Conservation (phyloP, 768 basidiomycete species). For the Boletellus emodensis region DNA sequence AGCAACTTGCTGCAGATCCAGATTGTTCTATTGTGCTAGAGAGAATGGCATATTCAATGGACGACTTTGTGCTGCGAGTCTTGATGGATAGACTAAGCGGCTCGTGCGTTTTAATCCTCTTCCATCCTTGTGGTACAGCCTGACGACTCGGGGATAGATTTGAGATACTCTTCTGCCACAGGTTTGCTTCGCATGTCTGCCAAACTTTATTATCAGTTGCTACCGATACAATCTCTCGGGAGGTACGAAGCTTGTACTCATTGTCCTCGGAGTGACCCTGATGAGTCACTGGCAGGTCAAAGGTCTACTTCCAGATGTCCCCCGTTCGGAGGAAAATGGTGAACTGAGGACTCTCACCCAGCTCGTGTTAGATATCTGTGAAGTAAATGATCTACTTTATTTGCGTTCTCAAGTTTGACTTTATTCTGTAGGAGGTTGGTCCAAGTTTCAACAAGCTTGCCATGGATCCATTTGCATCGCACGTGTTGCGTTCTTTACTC, state of each 20-base stretch:
- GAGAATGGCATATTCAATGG: conserved; percentile 88
- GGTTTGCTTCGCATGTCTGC: conserved; percentile 94
- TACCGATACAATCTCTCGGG: conserved; percentile 59
- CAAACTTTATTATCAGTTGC: conserved; percentile 81
- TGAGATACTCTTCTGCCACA: conserved; percentile 62
- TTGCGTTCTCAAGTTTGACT: conserved; percentile 13
- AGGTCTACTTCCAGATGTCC: conserved; percentile 48
- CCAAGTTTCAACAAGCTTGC: conserved; percentile 61
- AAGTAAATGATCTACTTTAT: conserved; percentile 41
- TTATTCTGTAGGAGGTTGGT: conserved; percentile 57
- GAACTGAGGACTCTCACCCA: conserved; percentile 64
- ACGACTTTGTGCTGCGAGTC: conserved; percentile 91
- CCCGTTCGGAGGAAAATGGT: conserved; percentile 51
- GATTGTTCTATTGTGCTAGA: conserved; percentile 91
- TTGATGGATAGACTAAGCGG: conserved; percentile 84
- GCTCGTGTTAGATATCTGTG: conserved; percentile 58
- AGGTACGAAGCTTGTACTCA: conserved; percentile 40
- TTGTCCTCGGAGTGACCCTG: background rate
- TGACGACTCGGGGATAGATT: conserved; percentile 41
- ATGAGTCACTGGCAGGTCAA: conserved; percentile 38
- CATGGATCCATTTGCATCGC: conserved; percentile 87
- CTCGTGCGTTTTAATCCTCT: conserved; percentile 57
- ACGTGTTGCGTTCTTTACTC: conserved; percentile 79
- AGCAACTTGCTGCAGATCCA: conserved; percentile 86
- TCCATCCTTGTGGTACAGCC: conserved; percentile 5